phyloP scores from a whole-genome alignment of 805 yeast species.

The Hanseniaspora guilliermondii region DNA sequence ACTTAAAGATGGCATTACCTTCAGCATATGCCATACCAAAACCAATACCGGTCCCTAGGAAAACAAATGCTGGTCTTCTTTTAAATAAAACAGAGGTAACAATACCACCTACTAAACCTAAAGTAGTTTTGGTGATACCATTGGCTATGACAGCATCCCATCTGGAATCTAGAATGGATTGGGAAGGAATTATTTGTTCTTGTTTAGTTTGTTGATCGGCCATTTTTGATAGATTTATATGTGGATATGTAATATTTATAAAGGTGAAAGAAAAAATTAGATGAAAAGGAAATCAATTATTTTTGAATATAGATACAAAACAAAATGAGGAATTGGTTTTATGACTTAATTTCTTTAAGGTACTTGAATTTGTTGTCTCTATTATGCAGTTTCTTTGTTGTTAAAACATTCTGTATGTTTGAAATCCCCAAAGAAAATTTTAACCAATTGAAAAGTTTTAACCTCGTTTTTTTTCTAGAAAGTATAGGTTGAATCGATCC shows the following conservation, averaged over 20 bases:
- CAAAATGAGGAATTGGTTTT: too few species aligned
- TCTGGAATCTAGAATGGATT: conserved; percentile 50
- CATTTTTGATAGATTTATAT: conserved; percentile 15
- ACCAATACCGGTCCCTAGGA: conserved; percentile 96
- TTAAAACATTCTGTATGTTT: too few species aligned
- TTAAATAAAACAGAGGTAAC: conserved; percentile 80
- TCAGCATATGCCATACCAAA: conserved; percentile 96
- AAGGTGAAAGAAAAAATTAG: not conserved
- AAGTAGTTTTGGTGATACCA: conserved; percentile 84
- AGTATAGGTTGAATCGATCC: too few species aligned
- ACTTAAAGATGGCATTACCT: conserved; percentile 93
- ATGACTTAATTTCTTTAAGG: too few species aligned
- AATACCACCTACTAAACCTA: conserved; percentile 94
- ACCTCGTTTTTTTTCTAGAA: too few species aligned
- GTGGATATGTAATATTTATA: not conserved
- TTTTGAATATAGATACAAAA: too few species aligned
- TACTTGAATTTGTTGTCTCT: too few species aligned
- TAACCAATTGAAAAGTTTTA: too few species aligned
- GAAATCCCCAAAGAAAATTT: too few species aligned
- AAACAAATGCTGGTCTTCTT: conserved; percentile 94
- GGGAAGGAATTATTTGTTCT: conserved; percentile 35
- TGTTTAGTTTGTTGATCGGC: conserved; percentile 18
- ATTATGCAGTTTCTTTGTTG: too few species aligned
- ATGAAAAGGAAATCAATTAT: too few species aligned
- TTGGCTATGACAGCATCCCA: conserved; percentile 97